Evolutionary conservation across 1,139 yeast genomes (phyloP), one percentile per base, ranked within the genome.

Genomic region (Geotrichum carabidarum): DNA sequence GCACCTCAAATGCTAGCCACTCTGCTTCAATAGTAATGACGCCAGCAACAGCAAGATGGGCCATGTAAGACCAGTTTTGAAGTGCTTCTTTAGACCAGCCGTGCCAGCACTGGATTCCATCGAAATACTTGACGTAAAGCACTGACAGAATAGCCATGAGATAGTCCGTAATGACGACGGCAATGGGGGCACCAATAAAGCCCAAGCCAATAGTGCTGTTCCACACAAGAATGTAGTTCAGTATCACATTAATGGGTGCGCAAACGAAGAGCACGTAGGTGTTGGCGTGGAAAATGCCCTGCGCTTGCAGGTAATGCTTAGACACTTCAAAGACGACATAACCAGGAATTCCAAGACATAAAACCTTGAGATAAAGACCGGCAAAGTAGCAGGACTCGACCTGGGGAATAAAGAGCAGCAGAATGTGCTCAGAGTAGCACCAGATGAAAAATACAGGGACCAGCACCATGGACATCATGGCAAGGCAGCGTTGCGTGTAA

Each of bases 221-320:
- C 93, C 95, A 90, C 9, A 90, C 95, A 40, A 90, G 71, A n/a
- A 82, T 65, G 76, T 85, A 88, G 59, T 91, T 86, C 52, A 86
- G 67, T 9, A 82, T 63, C 7, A 86, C 78, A 68, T 91, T 89
- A 31, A 86, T 63, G 0, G 97, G 96, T 0, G 96, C 93, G 63
- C 91, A 81, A 11, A 89, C 70, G 50, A 86, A 74, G 41, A 90
- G 71, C 4, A 89, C 84, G 35, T 86, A 83, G 1, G 95, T 86
- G 3, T 93, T 88, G 0, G 96, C 96, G 63, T 87, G 94, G 73
- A 88, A 90, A 32, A 89, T 86, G 8, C 95, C 95, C 69, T 91
- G 97, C 0, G 95, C 91, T 70, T 90, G 97, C 56, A 90, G 71
- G 64, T 81, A 90, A 59, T 95, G 77, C 67, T 90, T 90, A 32